These are phyloP conservation scores for Trichothecium roseum DNA, from an alignment of 2,329 filamentous ascomycete species.

Conservation along the genomic window DNA sequence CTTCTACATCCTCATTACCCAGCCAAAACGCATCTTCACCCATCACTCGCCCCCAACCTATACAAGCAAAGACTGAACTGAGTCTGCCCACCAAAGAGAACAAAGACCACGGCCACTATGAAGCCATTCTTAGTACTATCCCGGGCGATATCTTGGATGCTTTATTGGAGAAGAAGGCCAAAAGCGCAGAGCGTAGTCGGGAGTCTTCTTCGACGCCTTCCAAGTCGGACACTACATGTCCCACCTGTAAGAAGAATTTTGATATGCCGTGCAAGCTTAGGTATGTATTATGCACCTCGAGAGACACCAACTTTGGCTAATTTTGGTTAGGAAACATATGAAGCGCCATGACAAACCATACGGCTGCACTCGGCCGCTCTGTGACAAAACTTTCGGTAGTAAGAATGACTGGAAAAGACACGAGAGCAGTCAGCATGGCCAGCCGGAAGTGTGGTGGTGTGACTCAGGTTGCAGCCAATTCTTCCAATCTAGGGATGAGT, in stretches of 20 bases:
- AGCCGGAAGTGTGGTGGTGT: slow-evolving; percentile 65
- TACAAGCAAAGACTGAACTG: too few species aligned
- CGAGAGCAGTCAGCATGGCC: slow-evolving; percentile 69
- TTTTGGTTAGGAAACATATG: slow-evolving; percentile 69
- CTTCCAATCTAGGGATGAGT: slow-evolving; percentile 47
- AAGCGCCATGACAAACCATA: slow-evolving; percentile 77
- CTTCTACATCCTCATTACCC: too few species aligned
- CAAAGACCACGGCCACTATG: too few species aligned
- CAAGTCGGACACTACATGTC: slow-evolving; percentile 21
- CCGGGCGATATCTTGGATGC: too few species aligned
- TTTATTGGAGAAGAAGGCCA: too few species aligned
- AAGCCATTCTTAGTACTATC: too few species aligned
- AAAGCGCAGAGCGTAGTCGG: too few species aligned
- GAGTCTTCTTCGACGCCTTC: neutral
- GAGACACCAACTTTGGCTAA: too few species aligned
- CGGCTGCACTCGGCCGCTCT: slow-evolving; percentile 63
- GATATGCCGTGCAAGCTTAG: slow-evolving; percentile 44
- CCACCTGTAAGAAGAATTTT: slow-evolving; percentile 28
- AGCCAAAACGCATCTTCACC: too few species aligned
- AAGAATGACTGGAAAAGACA: slow-evolving; percentile 94
- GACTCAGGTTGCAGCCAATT: slow-evolving; percentile 46
- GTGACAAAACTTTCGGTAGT: slow-evolving; percentile 70
- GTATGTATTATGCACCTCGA: slow-evolving; percentile 29
- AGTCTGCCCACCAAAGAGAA: too few species aligned
- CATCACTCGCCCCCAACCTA: too few species aligned